phyloP scores from a whole-genome alignment of 257 asterid species.

The Solanum raphanifolium region DNA sequence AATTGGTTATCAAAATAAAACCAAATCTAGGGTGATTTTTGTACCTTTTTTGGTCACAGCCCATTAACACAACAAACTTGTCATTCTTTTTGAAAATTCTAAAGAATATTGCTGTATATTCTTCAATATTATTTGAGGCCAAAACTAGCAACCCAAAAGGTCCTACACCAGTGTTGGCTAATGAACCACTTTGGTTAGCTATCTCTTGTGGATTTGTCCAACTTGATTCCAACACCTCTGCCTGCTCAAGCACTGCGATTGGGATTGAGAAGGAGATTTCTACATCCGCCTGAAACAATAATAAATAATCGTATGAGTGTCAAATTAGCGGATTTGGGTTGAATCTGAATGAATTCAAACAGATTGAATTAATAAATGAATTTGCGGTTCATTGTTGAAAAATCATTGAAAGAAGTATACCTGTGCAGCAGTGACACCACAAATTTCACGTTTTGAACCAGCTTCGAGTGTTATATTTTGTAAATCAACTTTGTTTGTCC shows the following conservation, averaged over 20 bases:
- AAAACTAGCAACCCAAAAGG: constrained; percentile 15
- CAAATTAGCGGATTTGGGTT: background rate
- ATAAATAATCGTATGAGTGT: background rate
- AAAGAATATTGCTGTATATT: constrained; percentile 39
- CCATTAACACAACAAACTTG: constrained; percentile 35
- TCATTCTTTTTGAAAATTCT: constrained; percentile 16
- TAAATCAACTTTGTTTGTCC: background rate
- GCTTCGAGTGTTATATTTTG: background rate
- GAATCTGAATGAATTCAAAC: background rate
- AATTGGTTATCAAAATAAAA: background rate
- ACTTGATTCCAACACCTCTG: constrained; percentile 14
- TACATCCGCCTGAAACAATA: background rate
- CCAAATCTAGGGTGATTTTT: background rate
- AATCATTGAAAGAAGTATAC: background rate
- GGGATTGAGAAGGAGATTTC: constrained; percentile 1
- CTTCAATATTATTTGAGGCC: constrained; percentile 5
- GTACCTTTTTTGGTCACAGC: constrained; percentile 50
- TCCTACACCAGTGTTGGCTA: constrained; percentile 19
- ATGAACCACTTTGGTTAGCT: constrained; percentile 23
- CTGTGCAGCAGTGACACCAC: background rate
- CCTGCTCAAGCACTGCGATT: constrained; percentile 3
- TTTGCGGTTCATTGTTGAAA: background rate
- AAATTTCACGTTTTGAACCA: background rate
- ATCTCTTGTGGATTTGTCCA: constrained; percentile 19
- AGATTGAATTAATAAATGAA: background rate